A percentile compares a stretch with the other conserved stretches of the same genome.
These are phyloP conservation scores for Pichia sp. DNA, from an alignment of 1,139 yeast species.

Conservation along the genomic window DNA sequence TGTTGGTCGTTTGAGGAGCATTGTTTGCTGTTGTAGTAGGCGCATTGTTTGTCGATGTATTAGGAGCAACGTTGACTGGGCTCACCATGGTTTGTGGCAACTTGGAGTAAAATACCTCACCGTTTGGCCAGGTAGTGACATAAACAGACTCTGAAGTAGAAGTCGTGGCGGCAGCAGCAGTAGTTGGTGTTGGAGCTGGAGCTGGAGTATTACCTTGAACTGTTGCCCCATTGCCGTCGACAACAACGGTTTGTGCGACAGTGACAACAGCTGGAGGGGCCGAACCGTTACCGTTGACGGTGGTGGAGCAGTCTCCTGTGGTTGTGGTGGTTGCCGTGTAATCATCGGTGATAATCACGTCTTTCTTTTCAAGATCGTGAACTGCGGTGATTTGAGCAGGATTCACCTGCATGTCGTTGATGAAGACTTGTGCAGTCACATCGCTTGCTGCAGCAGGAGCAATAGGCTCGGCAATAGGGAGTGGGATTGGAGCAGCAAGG, in stretches of 20 bases:
- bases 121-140: conserved; percentile 19
- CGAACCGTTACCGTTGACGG: conserved; percentile 6
- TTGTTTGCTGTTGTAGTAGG: conserved; percentile 21
- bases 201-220: background rate
- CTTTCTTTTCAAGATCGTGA: conserved; percentile 34
- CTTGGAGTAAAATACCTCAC: conserved; percentile 19
- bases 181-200: background rate
- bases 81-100: conserved; percentile 33
- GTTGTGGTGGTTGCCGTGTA: conserved; percentile 14
- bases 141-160: conserved; percentile 7
- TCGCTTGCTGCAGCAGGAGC: conserved; percentile 40
- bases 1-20: conserved; percentile 13
- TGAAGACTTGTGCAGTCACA: conserved; percentile 55
- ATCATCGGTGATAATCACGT: conserved; percentile 26
- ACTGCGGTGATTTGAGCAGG: background rate
- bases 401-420: conserved; percentile 49
- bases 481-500: conserved; percentile 23
- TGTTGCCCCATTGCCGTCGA: conserved; percentile 5
- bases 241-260: conserved; percentile 5
- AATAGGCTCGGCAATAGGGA: conserved; percentile 29
- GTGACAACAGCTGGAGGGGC: conserved; percentile 13
- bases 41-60: conserved; percentile 14
- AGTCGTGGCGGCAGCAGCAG: conserved; percentile 5
- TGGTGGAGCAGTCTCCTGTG: conserved; percentile 13
- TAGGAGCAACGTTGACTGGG: conserved; percentile 18